Conservation (phyloP, 129 eudicot species). For the Lactuca sativa region DNA sequence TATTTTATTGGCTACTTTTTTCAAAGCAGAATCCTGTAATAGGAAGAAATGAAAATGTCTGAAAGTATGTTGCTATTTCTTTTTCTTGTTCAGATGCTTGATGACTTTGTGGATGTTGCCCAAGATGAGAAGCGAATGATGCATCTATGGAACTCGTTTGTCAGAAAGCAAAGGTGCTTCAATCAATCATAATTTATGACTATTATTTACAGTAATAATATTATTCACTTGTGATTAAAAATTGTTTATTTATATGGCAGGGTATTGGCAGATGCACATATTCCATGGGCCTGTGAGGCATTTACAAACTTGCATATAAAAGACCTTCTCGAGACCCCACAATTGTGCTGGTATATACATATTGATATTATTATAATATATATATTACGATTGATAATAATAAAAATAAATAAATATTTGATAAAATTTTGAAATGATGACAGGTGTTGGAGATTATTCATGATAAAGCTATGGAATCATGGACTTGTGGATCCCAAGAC, state of each 20-base stretch:
- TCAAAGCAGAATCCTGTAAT: too few species aligned
- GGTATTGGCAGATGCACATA: constrained; percentile 88
- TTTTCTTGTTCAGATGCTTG: constrained; percentile 72
- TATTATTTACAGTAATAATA: neutral
- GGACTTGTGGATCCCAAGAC: constrained; percentile 83
- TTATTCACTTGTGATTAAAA: neutral
- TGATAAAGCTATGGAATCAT: constrained; percentile 85
- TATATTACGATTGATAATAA: too few species aligned
- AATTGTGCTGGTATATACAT: constrained; percentile 56
- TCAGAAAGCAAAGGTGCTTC: constrained; percentile 80
- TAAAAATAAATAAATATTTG: neutral
- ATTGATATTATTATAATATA: neutral
- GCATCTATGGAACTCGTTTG: constrained; percentile 98
- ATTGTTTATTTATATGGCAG: constrained; percentile 37
- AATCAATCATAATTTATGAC: neutral
- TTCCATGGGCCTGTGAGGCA: constrained; percentile 94
- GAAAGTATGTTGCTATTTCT: neutral
- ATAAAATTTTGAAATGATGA: constrained; percentile 19
- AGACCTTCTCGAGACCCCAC: constrained; percentile 50
- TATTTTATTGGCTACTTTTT: too few species aligned
- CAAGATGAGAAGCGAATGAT: constrained; percentile 83
- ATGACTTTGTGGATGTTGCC: constrained; percentile 91
- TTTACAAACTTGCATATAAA: constrained; percentile 68
- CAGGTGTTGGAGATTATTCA: constrained; percentile 90
- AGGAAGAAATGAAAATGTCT: too few species aligned